Percentiles rank a stretch among this genome's conserved stretches.
Conservation (phyloP, 225 moss, liverwort and hornwort species). For the Polytrichum formosum region DNA sequence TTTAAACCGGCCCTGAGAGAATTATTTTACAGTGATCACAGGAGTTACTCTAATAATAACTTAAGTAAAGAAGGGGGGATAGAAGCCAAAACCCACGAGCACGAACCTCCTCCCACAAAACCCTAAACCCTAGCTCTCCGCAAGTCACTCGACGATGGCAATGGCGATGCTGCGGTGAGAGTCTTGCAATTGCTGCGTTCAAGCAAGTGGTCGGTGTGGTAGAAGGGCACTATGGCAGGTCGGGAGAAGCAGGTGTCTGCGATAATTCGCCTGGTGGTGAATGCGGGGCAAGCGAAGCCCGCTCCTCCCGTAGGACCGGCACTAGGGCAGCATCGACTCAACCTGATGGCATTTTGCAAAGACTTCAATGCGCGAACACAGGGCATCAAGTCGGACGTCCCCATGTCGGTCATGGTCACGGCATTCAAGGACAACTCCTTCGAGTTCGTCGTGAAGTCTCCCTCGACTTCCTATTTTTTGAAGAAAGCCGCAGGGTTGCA, state of each 20-base stretch:
- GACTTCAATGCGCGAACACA: conserved; percentile 98
- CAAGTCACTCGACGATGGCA: no score
- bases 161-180: no score
- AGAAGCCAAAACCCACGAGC: no score
- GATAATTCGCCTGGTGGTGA: conserved; percentile 79
- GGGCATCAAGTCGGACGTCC: conserved; percentile 78
- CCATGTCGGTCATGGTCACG: conserved; percentile 86
- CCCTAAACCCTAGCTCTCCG: no score
- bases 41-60: no score
- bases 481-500: conserved; percentile 91
- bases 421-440: conserved; percentile 86
- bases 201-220: no score
- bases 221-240: conserved; percentile 12
- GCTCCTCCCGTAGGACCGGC: conserved; percentile 94
- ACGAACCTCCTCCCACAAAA: no score
- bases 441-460: conserved; percentile 81
- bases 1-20: no score
- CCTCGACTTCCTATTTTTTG: conserved; percentile 76
- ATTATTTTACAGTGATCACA: no score
- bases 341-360: conserved; percentile 95
- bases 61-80: no score
- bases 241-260: conserved; percentile 56
- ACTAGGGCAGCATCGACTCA: conserved; percentile 82
- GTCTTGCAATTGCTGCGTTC: no score
- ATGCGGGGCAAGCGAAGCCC: conserved; percentile 94